Conservation (phyloP, 305 asterid genomes). For the Solanum chacoense region DNA sequence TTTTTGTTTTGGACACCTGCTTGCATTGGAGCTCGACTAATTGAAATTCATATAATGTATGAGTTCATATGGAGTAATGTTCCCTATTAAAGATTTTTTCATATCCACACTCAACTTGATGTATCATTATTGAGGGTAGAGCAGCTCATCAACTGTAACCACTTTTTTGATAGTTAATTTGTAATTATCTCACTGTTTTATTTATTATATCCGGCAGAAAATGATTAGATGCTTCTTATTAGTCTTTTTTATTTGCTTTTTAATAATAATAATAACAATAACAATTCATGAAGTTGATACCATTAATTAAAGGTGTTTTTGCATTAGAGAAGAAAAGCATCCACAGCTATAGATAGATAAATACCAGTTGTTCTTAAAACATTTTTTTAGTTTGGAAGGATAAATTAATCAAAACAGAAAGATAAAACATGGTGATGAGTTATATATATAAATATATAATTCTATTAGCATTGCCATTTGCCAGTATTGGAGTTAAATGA, state of each 20-base stretch:
- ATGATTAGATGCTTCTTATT: background rate
- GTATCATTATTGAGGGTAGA: background rate
- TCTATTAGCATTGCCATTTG: background rate
- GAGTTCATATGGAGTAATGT: fast-evolving
- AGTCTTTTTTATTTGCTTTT: background rate
- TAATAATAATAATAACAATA: background rate
- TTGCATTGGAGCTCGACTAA: background rate
- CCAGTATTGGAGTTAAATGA: background rate
- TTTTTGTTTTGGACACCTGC: too few species aligned
- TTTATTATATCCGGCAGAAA: background rate
- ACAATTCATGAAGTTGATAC: background rate
- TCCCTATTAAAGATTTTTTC: too few species aligned
- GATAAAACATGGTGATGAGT: background rate
- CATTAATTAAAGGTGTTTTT: background rate
- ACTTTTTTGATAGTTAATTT: background rate
- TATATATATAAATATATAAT: too few species aligned
- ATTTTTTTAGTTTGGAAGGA: background rate
- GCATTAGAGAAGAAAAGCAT: background rate
- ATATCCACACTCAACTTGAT: background rate
- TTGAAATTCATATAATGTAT: fast-evolving
- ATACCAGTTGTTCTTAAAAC: background rate
- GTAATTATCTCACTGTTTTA: background rate
- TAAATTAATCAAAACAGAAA: background rate
- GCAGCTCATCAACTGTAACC: background rate
- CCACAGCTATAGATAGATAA: background rate